phyloP scores from a whole-genome alignment of 768 basidiomycete species.

The Amanita rimosa region DNA sequence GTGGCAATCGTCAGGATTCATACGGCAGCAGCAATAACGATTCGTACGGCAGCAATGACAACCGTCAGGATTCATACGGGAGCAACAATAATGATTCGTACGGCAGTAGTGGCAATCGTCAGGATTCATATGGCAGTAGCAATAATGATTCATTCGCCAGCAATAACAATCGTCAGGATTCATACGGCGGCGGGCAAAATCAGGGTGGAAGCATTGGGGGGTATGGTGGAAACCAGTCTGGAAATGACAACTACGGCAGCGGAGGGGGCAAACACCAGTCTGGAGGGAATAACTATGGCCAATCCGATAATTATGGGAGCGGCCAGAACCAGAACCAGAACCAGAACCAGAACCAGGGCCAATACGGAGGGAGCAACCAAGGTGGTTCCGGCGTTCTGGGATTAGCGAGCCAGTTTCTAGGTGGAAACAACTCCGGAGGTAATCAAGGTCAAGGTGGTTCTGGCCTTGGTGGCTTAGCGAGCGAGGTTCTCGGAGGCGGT shows the following conservation, averaged over 20 bases:
- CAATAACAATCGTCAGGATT: background rate
- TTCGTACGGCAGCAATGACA: background rate
- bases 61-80: background rate
- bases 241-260: background rate
- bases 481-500: background rate
- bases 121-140: background rate
- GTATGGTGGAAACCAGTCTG: background rate
- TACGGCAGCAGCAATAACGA: background rate
- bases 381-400: background rate
- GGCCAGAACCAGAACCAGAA: background rate
- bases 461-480: background rate
- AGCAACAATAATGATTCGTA: background rate
- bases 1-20: background rate
- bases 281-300: background rate
- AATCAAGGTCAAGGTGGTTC: background rate
- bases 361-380: background rate
- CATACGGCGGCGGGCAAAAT: background rate
- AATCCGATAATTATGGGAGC: background rate
- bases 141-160: background rate
- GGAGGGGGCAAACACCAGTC: background rate
- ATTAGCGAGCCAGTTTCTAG: background rate
- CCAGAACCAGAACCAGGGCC: background rate
- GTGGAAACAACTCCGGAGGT: background rate
- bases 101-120: background rate
- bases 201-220: no score